Conservation (phyloP, 2,329 filamentous ascomycete genomes). For the Epichloe aotearoae region DNA sequence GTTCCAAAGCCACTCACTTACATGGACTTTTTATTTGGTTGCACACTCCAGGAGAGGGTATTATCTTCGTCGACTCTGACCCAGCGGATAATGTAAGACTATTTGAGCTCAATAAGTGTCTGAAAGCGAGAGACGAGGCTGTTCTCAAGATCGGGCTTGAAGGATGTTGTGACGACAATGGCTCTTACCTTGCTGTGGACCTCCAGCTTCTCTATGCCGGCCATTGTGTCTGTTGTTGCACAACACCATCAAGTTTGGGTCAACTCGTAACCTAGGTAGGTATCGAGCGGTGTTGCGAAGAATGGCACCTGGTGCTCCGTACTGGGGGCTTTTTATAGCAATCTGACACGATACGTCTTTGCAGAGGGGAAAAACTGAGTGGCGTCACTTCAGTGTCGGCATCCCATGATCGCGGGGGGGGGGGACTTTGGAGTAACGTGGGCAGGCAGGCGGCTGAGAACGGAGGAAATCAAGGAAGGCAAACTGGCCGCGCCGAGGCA, state of each 20-base stretch:
- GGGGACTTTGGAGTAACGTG: neutral
- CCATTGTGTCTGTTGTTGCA: slow-evolving; percentile 41
- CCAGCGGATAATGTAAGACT: slow-evolving; percentile 99
- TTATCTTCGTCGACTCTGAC: slow-evolving; percentile 80
- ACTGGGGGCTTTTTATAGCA: neutral
- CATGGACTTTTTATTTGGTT: slow-evolving; percentile 97
- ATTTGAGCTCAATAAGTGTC: slow-evolving; percentile 11
- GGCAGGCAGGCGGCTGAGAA: neutral
- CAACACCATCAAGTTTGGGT: neutral
- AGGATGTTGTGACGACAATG: neutral
- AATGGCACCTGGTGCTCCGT: neutral
- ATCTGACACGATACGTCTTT: neutral
- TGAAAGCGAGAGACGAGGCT: neutral
- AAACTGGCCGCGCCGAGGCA: neutral
- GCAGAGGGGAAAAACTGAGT: neutral
- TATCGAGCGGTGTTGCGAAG: neutral
- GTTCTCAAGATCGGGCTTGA: neutral
- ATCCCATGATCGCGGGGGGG: neutral
- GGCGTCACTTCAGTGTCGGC: neutral
- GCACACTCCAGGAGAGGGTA: slow-evolving; percentile 94
- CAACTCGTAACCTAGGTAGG: neutral
- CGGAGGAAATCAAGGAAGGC: neutral
- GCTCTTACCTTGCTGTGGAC: slow-evolving; percentile 79
- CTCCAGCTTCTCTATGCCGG: slow-evolving; percentile 90
- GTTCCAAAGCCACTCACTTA: slow-evolving; percentile 30